These are phyloP conservation scores for Thermoascus crustaceus DNA, from an alignment of 2,329 filamentous ascomycete genomes.

Conservation along the genomic window DNA sequence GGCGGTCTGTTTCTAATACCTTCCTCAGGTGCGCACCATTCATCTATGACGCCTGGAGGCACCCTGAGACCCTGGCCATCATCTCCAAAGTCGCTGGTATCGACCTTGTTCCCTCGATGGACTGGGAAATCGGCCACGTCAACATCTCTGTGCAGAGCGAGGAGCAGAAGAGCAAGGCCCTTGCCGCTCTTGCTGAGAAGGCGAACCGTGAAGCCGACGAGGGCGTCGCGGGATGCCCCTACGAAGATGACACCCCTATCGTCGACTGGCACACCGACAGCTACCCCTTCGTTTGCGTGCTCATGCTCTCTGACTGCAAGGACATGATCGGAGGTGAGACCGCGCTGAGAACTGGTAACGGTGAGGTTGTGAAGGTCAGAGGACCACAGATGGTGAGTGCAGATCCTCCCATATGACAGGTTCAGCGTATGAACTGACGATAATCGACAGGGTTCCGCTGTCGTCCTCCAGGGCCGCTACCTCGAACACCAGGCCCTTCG, in stretches of 20 bases:
- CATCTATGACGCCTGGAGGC: constrained; percentile 54
- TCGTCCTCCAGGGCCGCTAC: constrained; percentile 60
- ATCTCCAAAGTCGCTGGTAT: constrained; percentile 48
- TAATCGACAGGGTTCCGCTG: constrained; percentile 48
- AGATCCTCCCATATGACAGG: background rate
- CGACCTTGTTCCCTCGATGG: constrained; percentile 46
- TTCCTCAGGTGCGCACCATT: constrained; percentile 53
- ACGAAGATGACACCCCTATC: constrained; percentile 46
- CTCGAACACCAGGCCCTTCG: constrained; percentile 57
- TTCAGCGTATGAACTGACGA: constrained; percentile 4
- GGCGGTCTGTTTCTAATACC: constrained; percentile 1
- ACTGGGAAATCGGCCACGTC: constrained; percentile 50
- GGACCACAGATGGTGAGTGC: constrained; percentile 50
- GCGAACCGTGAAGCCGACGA: constrained; percentile 32
- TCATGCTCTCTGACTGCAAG: constrained; percentile 57
- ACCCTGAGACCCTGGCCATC: constrained; percentile 41
- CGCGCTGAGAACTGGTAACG: constrained; percentile 47
- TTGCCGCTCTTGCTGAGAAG: constrained; percentile 33
- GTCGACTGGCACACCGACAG: constrained; percentile 59
- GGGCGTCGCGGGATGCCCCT: constrained; percentile 34
- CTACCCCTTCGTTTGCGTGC: constrained; percentile 62
- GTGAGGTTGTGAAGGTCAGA: constrained; percentile 50
- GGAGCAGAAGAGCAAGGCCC: constrained; percentile 37
- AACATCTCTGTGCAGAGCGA: constrained; percentile 48
- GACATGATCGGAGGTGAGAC: constrained; percentile 60